These are phyloP conservation scores for Pyrenophora seminiperda DNA, from an alignment of 2,329 filamentous ascomycete species.

Conservation along the genomic window DNA sequence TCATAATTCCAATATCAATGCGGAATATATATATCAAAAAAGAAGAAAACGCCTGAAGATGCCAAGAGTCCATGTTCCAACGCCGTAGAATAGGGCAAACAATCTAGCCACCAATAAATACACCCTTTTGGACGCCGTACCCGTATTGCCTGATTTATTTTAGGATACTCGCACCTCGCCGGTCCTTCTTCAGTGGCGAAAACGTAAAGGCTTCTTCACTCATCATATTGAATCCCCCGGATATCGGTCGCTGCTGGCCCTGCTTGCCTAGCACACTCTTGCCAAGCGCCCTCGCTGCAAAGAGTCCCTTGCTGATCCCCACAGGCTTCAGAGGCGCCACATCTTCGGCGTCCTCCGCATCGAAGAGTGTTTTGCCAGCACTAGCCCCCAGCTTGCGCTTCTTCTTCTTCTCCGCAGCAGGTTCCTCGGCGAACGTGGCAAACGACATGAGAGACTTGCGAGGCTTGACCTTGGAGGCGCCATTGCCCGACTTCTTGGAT, in stretches of 20 bases:
- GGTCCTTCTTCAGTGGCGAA: constrained; percentile 49
- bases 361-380: constrained; percentile 69
- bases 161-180: constrained; percentile 35
- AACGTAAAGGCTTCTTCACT: constrained; percentile 49
- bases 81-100: too few relatives aligned
- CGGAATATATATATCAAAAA: too few relatives aligned
- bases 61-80: too few relatives aligned
- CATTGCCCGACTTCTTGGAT: constrained; percentile 38
- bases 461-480: constrained; percentile 46
- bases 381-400: constrained; percentile 73
- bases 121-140: not conserved
- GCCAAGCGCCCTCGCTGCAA: constrained; percentile 45
- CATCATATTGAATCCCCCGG: constrained; percentile 44
- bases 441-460: constrained; percentile 57
- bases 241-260: constrained; percentile 34
- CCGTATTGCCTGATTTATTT: constrained; percentile 19
- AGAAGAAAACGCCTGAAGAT: too few relatives aligned
- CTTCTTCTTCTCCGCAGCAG: constrained; percentile 53
- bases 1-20: too few relatives aligned
- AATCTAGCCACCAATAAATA: too few relatives aligned
- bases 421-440: constrained; percentile 47
- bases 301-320: constrained; percentile 43
- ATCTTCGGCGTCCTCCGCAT: constrained; percentile 49
- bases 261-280: constrained; percentile 41
- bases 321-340: constrained; percentile 40